phyloP scores from a whole-genome alignment of 257 asterid species.

The Verbascum thapsus region DNA sequence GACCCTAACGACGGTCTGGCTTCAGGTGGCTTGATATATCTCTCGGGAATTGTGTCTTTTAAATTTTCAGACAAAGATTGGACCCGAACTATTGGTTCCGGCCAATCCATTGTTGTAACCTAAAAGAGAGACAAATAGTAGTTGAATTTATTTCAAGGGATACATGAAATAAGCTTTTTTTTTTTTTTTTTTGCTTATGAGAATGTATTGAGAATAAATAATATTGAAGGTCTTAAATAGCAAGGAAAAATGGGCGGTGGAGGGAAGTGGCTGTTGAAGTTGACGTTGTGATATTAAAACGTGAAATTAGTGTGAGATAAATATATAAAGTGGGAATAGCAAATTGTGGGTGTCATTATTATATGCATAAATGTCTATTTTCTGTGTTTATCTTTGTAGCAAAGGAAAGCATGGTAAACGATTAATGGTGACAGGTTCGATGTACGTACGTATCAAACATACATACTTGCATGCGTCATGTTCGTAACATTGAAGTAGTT shows the following conservation, averaged over 20 bases:
- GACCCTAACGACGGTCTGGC: constrained; percentile 35
- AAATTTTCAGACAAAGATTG: constrained; percentile 61
- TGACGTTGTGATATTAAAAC: constrained; percentile 30
- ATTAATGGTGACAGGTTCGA: constrained; percentile 3
- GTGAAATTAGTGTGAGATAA: constrained; percentile 36
- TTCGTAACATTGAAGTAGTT: no score
- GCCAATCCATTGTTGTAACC: constrained; percentile 76
- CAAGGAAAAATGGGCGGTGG: neutral
- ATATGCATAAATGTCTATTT: neutral
- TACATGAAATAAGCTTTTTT: no score
- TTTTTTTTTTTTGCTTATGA: no score
- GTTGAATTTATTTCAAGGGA: no score
- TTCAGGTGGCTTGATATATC: constrained; percentile 54
- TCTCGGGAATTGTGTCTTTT: constrained; percentile 42
- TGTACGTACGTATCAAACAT: neutral
- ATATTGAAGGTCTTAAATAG: neutral
- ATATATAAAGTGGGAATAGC: neutral
- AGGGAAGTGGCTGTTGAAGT: constrained; percentile 21
- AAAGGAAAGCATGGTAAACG: neutral
- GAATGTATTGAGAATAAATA: no score
- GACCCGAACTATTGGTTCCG: constrained; percentile 81
- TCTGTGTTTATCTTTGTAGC: neutral
- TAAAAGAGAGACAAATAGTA: no score
- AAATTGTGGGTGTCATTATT: constrained; percentile 4
- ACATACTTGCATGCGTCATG: constrained; percentile 4